These are phyloP conservation scores for Cyclotella baltica DNA, from an alignment of 108 stramenopile species.

Conservation along the genomic window DNA sequence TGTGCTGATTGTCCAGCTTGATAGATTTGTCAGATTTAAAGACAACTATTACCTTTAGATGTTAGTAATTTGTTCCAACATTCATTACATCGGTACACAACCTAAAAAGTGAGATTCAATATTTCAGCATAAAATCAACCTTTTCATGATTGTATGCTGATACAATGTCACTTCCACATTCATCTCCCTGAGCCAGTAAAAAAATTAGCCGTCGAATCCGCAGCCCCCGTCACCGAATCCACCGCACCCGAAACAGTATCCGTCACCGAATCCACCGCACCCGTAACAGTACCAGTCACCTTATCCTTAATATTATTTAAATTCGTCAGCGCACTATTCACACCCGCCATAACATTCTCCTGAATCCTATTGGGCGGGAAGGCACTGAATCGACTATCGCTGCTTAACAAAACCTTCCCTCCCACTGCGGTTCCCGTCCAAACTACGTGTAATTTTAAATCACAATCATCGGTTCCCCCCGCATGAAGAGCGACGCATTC, in stretches of 20 bases:
- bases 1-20: too few relatives aligned
- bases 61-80: too few relatives aligned
- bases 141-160: too few relatives aligned
- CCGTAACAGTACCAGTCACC: constrained; percentile 9
- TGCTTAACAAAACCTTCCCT: constrained; percentile 77
- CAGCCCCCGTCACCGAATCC: too few relatives aligned
- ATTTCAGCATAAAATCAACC: too few relatives aligned
- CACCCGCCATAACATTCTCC: constrained; percentile 58
- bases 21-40: too few relatives aligned
- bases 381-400: constrained; percentile 79
- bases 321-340: constrained; percentile 24
- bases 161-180: too few relatives aligned
- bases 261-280: not conserved
- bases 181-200: too few relatives aligned
- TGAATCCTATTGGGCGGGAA: constrained; percentile 73
- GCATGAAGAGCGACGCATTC: constrained; percentile 46
- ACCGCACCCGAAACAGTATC: not conserved
- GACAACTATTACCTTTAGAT: too few relatives aligned
- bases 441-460: constrained; percentile 86
- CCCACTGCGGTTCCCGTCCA: constrained; percentile 92
- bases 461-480: constrained; percentile 58
- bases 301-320: constrained; percentile 27
- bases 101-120: too few relatives aligned
- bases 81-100: too few relatives aligned
- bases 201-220: too few relatives aligned